These are phyloP conservation scores for Coemansia sp. DNA, from an alignment of 371 early-diverging fungal species.

Conservation along the genomic window DNA sequence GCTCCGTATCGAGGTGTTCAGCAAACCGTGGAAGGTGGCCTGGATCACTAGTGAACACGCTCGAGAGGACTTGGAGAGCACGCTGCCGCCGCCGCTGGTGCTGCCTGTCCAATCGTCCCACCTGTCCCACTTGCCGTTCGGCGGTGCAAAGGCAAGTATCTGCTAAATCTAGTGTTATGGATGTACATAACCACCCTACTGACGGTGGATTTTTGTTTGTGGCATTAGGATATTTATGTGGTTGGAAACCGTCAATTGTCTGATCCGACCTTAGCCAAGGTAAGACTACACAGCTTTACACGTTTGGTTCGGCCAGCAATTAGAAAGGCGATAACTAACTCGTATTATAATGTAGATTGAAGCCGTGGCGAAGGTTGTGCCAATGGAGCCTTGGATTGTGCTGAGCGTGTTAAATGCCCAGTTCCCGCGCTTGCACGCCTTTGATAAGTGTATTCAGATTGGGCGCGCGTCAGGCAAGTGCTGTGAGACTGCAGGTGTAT, in stretches of 20 bases:
- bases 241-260: constrained; percentile 20
- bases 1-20: constrained; percentile 16
- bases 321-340: neutral
- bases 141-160: constrained; percentile 12
- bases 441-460: constrained; percentile 12
- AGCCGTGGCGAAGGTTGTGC: neutral
- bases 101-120: constrained; percentile 33
- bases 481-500: too few species aligned
- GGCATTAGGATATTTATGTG: constrained; percentile 13
- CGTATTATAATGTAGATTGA: neutral
- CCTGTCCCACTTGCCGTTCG: constrained; percentile 26
- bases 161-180: neutral
- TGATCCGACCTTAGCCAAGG: constrained; percentile 14
- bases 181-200: neutral
- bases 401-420: constrained; percentile 23
- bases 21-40: constrained; percentile 39
- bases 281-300: neutral
- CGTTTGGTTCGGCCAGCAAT: neutral
- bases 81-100: constrained; percentile 27
- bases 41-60: constrained; percentile 15
- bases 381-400: constrained; percentile 11
- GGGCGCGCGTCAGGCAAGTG: constrained; percentile 27
- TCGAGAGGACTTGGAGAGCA: too few species aligned
- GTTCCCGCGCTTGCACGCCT: constrained; percentile 17
- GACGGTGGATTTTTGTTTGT: neutral